Evolutionary conservation across 306 rosid genomes (phyloP).

Genomic region (Begonia masoniana): DNA sequence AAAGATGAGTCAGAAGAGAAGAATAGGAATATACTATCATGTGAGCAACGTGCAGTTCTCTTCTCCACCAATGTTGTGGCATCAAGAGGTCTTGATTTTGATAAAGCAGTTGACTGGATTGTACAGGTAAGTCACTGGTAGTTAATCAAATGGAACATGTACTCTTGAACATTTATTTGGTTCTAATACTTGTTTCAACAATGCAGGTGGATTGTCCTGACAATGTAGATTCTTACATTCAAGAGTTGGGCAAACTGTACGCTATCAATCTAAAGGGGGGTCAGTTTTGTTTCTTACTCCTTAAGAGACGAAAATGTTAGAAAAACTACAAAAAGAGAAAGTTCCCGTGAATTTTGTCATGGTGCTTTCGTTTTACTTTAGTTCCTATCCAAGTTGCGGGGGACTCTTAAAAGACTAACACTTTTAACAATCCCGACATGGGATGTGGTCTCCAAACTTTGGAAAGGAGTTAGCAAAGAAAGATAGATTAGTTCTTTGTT

Average conservation of each 20-base stretch:
- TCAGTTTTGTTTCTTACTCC: slow-evolving; percentile 73
- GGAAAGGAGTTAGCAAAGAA: too few relatives aligned
- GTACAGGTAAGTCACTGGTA: slow-evolving; percentile 54
- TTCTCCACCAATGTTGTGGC: slow-evolving; percentile 85
- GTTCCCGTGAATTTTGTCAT: slow-evolving; percentile 57
- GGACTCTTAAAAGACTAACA: background rate
- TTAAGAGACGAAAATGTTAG: slow-evolving; percentile 70
- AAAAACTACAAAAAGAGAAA: slow-evolving; percentile 51
- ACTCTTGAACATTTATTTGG: background rate
- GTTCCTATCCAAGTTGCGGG: background rate
- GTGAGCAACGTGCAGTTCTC: slow-evolving; percentile 70
- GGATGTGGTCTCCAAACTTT: too few relatives aligned
- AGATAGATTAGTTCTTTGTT: too few relatives aligned
- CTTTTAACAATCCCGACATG: too few relatives aligned
- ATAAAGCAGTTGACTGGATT: slow-evolving; percentile 90
- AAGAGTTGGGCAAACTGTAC: slow-evolving; percentile 98
- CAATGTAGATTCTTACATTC: slow-evolving; percentile 72
- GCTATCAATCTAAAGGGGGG: slow-evolving; percentile 55
- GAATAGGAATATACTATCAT: slow-evolving; percentile 64
- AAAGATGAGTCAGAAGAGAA: slow-evolving; percentile 70
- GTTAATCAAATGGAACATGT: background rate
- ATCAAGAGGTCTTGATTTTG: slow-evolving; percentile 93
- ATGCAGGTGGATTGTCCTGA: slow-evolving; percentile 91
- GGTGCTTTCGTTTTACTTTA: slow-evolving; percentile 26
- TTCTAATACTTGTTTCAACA: slow-evolving; percentile 9